These are phyloP conservation scores for Melampsora larici-populina DNA, from an alignment of 1,284 basidiomycete genomes.

Conservation along the genomic window DNA sequence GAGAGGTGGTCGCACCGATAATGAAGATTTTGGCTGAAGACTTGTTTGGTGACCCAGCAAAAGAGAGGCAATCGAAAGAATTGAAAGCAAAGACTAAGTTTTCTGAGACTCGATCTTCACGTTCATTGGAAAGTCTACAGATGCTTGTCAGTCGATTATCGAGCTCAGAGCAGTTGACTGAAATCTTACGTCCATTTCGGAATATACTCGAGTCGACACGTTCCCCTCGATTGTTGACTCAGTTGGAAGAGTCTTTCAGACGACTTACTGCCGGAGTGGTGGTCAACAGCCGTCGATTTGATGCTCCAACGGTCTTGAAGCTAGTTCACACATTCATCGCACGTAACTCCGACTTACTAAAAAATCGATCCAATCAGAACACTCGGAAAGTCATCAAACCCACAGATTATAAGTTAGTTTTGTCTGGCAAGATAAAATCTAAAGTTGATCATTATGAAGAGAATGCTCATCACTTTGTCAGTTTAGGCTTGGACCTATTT, in stretches of 20 bases:
- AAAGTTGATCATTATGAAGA: conserved; percentile 71
- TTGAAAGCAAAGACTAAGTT: conserved; percentile 80
- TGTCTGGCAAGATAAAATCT: conserved; percentile 56
- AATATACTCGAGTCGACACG: conserved; percentile 83
- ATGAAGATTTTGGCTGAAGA: conserved; percentile 84
- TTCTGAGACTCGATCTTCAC: conserved; percentile 76
- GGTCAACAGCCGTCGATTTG: conserved; percentile 67
- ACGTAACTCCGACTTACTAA: conserved; percentile 76
- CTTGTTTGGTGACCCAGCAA: conserved; percentile 87
- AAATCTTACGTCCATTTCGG: conserved; percentile 74
- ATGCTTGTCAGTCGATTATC: conserved; percentile 69
- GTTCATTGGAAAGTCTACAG: conserved; percentile 78
- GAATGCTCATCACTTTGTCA: conserved; percentile 83
- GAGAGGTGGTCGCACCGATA: conserved; percentile 71
- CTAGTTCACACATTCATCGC: conserved; percentile 86
- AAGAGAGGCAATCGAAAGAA: conserved; percentile 81
- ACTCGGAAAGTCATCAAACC: conserved; percentile 52
- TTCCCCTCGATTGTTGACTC: conserved; percentile 73
- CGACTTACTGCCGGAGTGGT: conserved; percentile 81
- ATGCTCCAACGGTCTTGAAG: conserved; percentile 69
- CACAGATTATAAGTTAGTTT: conserved; percentile 34
- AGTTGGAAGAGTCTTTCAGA: conserved; percentile 82
- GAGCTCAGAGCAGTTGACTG: conserved; percentile 70
- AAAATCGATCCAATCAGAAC: conserved; percentile 54
- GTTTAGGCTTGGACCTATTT: conserved; percentile 88